A percentile compares a stretch with the other conserved stretches of the same genome.
phyloP scores from a whole-genome alignment of 2,329 filamentous ascomycete genomes.

The Xylariaceae sp. region DNA sequence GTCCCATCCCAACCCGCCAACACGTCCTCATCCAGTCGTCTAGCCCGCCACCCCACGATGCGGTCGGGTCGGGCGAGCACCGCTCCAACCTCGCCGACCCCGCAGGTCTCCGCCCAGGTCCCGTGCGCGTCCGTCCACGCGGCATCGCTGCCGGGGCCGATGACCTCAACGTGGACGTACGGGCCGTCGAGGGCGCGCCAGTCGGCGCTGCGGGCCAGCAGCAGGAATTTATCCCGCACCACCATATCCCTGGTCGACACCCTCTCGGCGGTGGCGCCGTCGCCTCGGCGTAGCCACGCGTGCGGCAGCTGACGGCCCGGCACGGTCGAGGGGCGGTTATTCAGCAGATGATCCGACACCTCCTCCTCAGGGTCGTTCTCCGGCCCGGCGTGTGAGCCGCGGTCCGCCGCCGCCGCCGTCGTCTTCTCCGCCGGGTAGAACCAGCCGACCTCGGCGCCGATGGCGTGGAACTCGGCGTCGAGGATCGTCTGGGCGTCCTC shows the following conservation, averaged over 20 bases:
- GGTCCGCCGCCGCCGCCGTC: constrained; percentile 26
- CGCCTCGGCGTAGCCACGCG: background rate
- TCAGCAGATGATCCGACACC: background rate
- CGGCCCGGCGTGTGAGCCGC: no score
- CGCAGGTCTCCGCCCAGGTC: background rate
- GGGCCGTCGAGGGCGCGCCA: background rate
- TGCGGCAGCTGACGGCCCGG: constrained; percentile 3
- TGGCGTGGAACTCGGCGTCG: constrained; percentile 39
- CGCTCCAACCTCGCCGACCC: background rate
- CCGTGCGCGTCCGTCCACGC: background rate
- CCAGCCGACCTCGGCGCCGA: constrained; percentile 39
- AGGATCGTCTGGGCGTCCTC: constrained; percentile 30
- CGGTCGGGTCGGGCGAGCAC: constrained; percentile 5
- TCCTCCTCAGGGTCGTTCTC: constrained; percentile 43
- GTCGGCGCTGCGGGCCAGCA: background rate
- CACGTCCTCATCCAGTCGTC: background rate
- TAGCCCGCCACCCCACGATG: background rate
- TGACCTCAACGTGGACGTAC: background rate
- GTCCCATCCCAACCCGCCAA: background rate
- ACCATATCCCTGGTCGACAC: constrained; percentile 1
- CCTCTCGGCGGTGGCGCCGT: background rate
- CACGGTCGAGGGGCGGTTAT: background rate
- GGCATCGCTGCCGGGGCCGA: background rate
- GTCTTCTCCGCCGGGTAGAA: constrained; percentile 25
- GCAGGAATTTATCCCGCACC: background rate